Evolutionary conservation across 148 eudicot genomes (phyloP).

Genomic region (Diospyros kaki): DNA sequence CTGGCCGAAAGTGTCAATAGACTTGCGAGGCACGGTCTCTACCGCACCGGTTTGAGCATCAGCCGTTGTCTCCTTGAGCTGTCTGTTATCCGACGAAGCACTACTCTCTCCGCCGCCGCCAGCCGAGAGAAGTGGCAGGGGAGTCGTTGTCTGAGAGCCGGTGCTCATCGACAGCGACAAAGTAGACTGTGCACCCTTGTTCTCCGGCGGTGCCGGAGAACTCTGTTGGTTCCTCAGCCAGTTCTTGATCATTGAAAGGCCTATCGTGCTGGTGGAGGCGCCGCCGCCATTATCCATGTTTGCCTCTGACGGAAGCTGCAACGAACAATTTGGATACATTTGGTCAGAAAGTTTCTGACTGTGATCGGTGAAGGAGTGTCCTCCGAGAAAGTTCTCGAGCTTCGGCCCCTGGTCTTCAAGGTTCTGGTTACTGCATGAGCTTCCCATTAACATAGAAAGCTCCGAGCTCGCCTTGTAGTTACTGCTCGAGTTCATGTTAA

Average conservation of each 20-base stretch:
- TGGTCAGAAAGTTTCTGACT: slow-evolving; percentile 17
- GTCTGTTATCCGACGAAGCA: slow-evolving; percentile 37
- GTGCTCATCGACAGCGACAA: slow-evolving; percentile 77
- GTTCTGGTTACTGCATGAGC: slow-evolving; percentile 26
- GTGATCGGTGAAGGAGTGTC: slow-evolving; percentile 33
- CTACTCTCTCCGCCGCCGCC: slow-evolving; percentile 35
- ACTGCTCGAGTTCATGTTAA: slow-evolving; percentile 14
- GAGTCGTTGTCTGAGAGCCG: slow-evolving; percentile 34
- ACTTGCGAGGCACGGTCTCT: slow-evolving; percentile 60
- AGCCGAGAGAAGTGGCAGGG: slow-evolving; percentile 32
- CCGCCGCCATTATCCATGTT: neutral
- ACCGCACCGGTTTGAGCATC: slow-evolving; percentile 43
- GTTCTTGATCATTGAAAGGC: slow-evolving; percentile 84
- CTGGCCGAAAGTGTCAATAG: slow-evolving; percentile 88
- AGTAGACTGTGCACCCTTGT: slow-evolving; percentile 22
- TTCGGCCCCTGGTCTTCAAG: slow-evolving; percentile 51
- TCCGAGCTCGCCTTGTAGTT: slow-evolving; percentile 26
- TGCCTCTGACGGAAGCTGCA: slow-evolving; percentile 20
- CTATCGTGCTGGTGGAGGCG: slow-evolving; percentile 19
- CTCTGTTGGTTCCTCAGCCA: slow-evolving; percentile 71
- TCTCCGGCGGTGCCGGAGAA: slow-evolving; percentile 13
- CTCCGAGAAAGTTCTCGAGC: slow-evolving; percentile 79
- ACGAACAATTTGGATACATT: slow-evolving; percentile 27
- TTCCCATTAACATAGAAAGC: slow-evolving; percentile 44
- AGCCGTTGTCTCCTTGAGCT: slow-evolving; percentile 18